phyloP scores from a whole-genome alignment of 176 grass and related monocot species.

The Zoysia japonica region DNA sequence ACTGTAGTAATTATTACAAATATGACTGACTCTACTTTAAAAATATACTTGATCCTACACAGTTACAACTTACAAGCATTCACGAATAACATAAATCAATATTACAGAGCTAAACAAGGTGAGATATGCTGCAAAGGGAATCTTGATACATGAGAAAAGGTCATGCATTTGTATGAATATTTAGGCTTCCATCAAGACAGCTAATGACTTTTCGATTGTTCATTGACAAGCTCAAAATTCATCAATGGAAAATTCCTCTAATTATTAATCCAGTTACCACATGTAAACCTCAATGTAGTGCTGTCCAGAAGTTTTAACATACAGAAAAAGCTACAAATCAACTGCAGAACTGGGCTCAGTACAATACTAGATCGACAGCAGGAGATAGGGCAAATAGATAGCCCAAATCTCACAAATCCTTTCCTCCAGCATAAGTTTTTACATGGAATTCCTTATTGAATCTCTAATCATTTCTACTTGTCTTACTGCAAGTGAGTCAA shows the following conservation, averaged over 20 bases:
- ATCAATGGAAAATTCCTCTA: neutral
- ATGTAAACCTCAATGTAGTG: neutral
- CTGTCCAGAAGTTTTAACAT: neutral
- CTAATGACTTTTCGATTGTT: neutral
- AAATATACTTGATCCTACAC: neutral
- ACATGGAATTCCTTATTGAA: neutral
- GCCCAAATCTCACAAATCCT: neutral
- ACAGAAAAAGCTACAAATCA: slow-evolving; percentile 12
- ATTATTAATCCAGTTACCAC: neutral
- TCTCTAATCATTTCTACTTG: neutral
- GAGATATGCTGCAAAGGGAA: neutral
- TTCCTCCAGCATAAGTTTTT: neutral
- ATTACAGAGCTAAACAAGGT: slow-evolving; percentile 13
- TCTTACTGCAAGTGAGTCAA: neutral
- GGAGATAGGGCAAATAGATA: neutral
- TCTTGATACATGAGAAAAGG: neutral
- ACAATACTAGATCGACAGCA: neutral
- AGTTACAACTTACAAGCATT: slow-evolving; percentile 4
- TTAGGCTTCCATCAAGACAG: neutral
- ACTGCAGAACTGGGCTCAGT: neutral
- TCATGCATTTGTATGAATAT: neutral
- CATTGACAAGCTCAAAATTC: neutral
- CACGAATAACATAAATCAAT: neutral
- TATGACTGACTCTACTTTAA: neutral
- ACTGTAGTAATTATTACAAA: neutral